Percentiles rank a stretch among this genome's conserved stretches.
These are phyloP conservation scores for Phytopythium sindhum DNA, from an alignment of 352 stramenopile species.

Conservation along the genomic window DNA sequence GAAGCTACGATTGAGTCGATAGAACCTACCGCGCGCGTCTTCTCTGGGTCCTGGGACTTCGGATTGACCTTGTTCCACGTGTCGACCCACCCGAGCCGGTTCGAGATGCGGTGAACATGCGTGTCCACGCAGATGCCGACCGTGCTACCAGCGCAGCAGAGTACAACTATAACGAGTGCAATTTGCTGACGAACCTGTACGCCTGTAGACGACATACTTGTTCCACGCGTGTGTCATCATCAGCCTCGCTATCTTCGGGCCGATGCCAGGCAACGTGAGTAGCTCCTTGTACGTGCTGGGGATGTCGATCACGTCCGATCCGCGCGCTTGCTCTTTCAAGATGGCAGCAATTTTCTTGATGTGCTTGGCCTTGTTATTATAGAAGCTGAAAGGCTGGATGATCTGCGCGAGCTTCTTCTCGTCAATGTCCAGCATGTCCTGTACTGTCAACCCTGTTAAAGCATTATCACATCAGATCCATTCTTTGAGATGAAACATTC, in stretches of 20 bases:
- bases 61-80: conserved; percentile 81
- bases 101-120: conserved; percentile 96
- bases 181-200: background rate
- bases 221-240: conserved; percentile 92
- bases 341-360: conserved; percentile 85
- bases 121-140: conserved; percentile 95
- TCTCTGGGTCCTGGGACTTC: conserved; percentile 87
- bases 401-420: conserved; percentile 82
- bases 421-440: conserved; percentile 84
- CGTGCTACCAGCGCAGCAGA: conserved; percentile 25
- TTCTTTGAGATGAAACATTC: background rate
- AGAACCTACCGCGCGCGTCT: conserved; percentile 71
- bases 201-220: conserved; percentile 34
- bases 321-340: conserved; percentile 32
- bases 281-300: conserved; percentile 88
- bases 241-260: conserved; percentile 97
- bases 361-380: conserved; percentile 96
- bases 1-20: background rate
- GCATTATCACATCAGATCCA: background rate
- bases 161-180: background rate
- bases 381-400: conserved; percentile 94
- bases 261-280: conserved; percentile 90
- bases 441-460: conserved; percentile 72
- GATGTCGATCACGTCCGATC: conserved; percentile 75
- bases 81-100: conserved; percentile 92